Conservation (phyloP, 768 basidiomycete species). For the Boletales sp. region DNA sequence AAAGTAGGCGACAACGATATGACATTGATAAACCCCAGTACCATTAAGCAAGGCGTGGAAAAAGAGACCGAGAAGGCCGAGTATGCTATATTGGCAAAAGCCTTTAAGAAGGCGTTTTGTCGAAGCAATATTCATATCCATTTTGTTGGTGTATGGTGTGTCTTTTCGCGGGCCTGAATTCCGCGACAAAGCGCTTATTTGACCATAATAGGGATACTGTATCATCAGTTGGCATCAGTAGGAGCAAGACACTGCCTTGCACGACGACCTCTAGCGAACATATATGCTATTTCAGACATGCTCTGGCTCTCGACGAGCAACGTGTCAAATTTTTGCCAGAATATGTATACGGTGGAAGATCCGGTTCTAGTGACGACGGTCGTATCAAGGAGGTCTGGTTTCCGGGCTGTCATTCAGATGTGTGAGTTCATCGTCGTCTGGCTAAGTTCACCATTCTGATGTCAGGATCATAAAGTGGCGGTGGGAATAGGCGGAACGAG, state of each 20-base stretch:
- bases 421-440: slow-evolving; percentile 23
- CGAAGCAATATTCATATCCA: slow-evolving; percentile 34
- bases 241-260: slow-evolving; percentile 30
- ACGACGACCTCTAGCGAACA: slow-evolving; percentile 30
- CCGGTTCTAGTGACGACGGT: slow-evolving; percentile 8
- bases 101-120: slow-evolving; percentile 38
- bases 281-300: slow-evolving; percentile 44
- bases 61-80: slow-evolving; percentile 9
- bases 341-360: slow-evolving; percentile 32
- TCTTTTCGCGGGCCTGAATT: background rate
- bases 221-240: slow-evolving; percentile 39
- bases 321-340: slow-evolving; percentile 48
- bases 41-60: slow-evolving; percentile 1
- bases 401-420: slow-evolving; percentile 37
- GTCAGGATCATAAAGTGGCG: slow-evolving; percentile 14
- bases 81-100: slow-evolving; percentile 19
- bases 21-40: slow-evolving; percentile 5
- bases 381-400: slow-evolving; percentile 43
- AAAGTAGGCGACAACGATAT: slow-evolving; percentile 18
- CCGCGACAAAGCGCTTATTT: background rate
- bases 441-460: slow-evolving; percentile 1
- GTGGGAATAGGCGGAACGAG: slow-evolving; percentile 27
- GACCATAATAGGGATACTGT: slow-evolving; percentile 40
- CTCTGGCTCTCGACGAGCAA: slow-evolving; percentile 44
- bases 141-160: slow-evolving; percentile 45